Percentiles rank a stretch among this genome's conserved stretches.
phyloP scores from a whole-genome alignment of 78 protist genomes.

The Dictyostelium capitatum region DNA sequence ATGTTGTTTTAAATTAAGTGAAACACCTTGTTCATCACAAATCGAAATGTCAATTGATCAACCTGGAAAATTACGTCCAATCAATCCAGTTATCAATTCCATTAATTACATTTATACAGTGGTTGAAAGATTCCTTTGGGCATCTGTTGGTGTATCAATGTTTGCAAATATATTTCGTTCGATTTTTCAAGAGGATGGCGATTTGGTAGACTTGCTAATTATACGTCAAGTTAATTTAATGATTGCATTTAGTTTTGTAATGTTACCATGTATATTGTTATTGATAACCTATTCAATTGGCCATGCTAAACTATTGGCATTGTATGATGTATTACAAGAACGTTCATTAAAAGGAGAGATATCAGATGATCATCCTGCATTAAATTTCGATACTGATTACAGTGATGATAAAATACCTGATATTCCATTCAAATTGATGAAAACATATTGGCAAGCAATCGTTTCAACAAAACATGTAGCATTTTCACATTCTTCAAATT shows the following conservation, averaged over 20 bases:
- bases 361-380: slow-evolving; percentile 58
- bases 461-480: slow-evolving; percentile 69
- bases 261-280: slow-evolving; percentile 61
- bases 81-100: slow-evolving; percentile 68
- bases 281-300: slow-evolving; percentile 58
- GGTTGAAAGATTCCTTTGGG: slow-evolving; percentile 67
- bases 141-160: slow-evolving; percentile 31
- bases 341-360: slow-evolving; percentile 64
- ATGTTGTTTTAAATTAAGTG: slow-evolving; percentile 34
- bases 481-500: slow-evolving; percentile 64
- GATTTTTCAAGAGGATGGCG: slow-evolving; percentile 23
- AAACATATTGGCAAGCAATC: slow-evolving; percentile 68
- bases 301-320: slow-evolving; percentile 71
- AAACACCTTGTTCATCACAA: slow-evolving; percentile 54
- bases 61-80: slow-evolving; percentile 16
- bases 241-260: slow-evolving; percentile 63
- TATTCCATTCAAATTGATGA: slow-evolving; percentile 58
- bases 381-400: slow-evolving; percentile 57
- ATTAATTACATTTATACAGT: slow-evolving; percentile 59
- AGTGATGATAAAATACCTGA: slow-evolving; percentile 48
- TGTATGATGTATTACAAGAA: slow-evolving; percentile 73
- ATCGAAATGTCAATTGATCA: slow-evolving; percentile 23
- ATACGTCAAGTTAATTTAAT: slow-evolving; percentile 60
- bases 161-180: slow-evolving; percentile 64
- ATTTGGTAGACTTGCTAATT: slow-evolving; percentile 52